Evolutionary conservation across 345 rosid species (phyloP).

Genomic region (Melaleuca quinquenervia): DNA sequence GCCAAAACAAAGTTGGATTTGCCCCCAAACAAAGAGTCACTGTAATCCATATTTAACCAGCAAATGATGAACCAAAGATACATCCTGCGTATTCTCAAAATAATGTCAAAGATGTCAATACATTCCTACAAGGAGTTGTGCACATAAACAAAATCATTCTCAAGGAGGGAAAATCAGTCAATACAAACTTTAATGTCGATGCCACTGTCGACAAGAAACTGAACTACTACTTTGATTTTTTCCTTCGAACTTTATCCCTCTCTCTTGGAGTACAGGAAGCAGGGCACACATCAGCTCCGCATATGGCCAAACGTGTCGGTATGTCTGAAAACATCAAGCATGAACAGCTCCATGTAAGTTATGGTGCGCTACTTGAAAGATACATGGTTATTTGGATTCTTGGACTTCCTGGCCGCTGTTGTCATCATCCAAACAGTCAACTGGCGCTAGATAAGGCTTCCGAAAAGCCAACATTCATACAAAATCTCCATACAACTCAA

Average conservation of each 20-base stretch:
- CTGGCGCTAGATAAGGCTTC: too few relatives aligned
- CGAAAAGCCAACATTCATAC: too few relatives aligned
- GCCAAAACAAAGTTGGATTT: background rate
- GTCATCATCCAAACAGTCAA: too few relatives aligned
- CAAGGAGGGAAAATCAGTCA: background rate
- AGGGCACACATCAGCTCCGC: too few relatives aligned
- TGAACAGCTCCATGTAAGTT: background rate
- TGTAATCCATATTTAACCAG: accelerated
- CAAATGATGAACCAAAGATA: background rate
- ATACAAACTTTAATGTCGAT: background rate
- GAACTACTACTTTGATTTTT: background rate
- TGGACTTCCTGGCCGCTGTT: too few relatives aligned
- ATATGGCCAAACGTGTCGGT: background rate
- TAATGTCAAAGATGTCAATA: background rate
- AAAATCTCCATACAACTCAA: too few relatives aligned
- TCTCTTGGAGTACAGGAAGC: background rate
- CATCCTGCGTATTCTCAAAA: background rate
- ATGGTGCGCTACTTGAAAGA: background rate
- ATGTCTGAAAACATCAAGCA: too few relatives aligned
- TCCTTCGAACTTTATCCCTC: background rate
- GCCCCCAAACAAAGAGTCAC: background rate
- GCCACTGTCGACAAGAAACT: background rate
- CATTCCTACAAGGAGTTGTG: background rate
- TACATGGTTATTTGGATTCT: too few relatives aligned
- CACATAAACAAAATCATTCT: background rate